Evolutionary conservation across 148 eudicot genomes (phyloP).

Genomic region (Beta vulgaris): DNA sequence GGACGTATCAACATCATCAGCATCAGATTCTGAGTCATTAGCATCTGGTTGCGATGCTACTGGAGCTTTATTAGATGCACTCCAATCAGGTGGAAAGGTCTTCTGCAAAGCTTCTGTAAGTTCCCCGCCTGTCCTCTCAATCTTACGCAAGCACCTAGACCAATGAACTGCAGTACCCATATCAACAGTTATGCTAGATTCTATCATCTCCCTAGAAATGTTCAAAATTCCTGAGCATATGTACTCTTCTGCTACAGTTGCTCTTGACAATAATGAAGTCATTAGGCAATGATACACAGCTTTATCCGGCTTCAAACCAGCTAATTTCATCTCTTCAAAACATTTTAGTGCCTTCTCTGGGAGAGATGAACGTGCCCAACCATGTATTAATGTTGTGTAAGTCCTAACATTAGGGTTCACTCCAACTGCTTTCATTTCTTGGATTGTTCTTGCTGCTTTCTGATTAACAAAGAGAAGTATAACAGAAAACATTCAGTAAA

Average conservation of each 20-base stretch:
- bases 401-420: constrained; percentile 87
- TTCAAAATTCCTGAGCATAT: constrained; percentile 58
- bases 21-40: constrained; percentile 30
- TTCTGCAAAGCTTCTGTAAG: constrained; percentile 91
- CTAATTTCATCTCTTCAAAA: constrained; percentile 68
- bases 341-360: constrained; percentile 90
- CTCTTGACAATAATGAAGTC: constrained; percentile 85
- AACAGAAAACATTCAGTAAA: background rate
- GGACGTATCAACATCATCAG: constrained; percentile 30
- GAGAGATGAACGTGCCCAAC: constrained; percentile 92
- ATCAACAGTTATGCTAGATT: constrained; percentile 67
- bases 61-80: constrained; percentile 35
- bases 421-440: constrained; percentile 76
- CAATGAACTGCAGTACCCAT: constrained; percentile 99
- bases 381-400: constrained; percentile 83
- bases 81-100: constrained; percentile 97
- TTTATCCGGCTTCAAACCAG: constrained; percentile 76
- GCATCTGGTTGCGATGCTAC: constrained; percentile 29
- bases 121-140: constrained; percentile 76
- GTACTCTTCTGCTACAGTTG: constrained; percentile 86
- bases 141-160: constrained; percentile 83
- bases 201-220: constrained; percentile 73
- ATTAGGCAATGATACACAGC: constrained; percentile 94
- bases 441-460: constrained; percentile 68
- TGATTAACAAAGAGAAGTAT: constrained; percentile 21